Evolutionary conservation across 2,329 filamentous ascomycete species (phyloP).

Genomic region (Hypoxylon sp.): DNA sequence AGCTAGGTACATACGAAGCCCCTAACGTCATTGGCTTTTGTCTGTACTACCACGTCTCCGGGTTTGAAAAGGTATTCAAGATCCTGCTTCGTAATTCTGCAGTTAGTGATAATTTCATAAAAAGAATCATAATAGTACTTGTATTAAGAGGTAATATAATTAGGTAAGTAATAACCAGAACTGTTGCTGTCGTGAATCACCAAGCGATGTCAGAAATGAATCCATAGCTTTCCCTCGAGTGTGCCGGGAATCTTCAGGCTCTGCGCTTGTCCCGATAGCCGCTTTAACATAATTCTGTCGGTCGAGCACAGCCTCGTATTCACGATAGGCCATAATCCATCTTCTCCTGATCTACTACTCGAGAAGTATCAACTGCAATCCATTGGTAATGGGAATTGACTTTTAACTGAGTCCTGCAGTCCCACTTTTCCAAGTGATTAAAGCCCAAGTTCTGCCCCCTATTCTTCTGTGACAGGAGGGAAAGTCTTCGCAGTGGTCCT

Average conservation of each 20-base stretch:
- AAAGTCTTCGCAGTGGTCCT: no score
- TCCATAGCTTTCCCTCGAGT: conserved; percentile 1
- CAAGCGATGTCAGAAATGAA: conserved; percentile 2
- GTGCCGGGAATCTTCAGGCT: not conserved
- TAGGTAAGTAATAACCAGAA: not conserved
- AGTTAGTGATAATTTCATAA: not conserved
- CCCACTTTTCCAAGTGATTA: no score
- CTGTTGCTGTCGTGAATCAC: not conserved
- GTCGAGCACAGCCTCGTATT: no score
- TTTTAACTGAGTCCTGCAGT: no score
- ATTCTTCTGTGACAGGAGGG: no score
- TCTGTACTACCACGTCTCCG: conserved; percentile 1
- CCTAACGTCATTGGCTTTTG: not conserved
- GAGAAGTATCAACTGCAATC: no score
- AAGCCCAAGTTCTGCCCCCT: no score
- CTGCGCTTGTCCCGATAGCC: no score
- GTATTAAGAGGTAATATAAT: conserved; percentile 8
- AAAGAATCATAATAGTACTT: not conserved
- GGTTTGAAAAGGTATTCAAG: conserved; percentile 14
- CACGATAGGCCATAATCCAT: no score
- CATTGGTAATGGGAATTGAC: no score
- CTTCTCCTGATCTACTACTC: no score
- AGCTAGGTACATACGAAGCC: conserved; percentile 9
- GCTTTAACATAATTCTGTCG: no score
- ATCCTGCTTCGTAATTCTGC: conserved; percentile 3